A percentile compares a stretch with the other conserved stretches of the same genome.
Evolutionary conservation across 2,329 filamentous ascomycete species (phyloP).

Genomic region (Dactylellina sp.): DNA sequence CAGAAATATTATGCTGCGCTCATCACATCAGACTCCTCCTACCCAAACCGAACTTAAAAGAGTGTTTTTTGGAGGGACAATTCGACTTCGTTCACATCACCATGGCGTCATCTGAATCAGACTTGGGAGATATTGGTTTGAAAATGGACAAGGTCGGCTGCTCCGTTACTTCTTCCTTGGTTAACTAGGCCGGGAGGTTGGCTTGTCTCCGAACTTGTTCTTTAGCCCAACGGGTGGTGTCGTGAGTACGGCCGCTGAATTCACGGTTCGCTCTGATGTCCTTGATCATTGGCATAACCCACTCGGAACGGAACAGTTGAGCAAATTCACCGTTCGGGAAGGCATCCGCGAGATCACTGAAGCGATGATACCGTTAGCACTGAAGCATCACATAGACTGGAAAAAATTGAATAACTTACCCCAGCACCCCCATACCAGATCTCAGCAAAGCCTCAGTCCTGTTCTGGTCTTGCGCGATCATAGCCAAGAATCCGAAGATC

Average conservation of each 20-base stretch:
- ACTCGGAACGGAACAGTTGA: slow-evolving; percentile 87
- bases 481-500: slow-evolving; percentile 87
- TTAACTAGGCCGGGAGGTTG: slow-evolving; percentile 47
- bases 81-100: slow-evolving; percentile 36
- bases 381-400: background rate
- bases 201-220: slow-evolving; percentile 96
- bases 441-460: slow-evolving; percentile 91
- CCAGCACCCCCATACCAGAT: slow-evolving; percentile 96
- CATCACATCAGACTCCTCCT: slow-evolving; percentile 5
- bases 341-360: slow-evolving; percentile 89
- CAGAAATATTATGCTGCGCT: slow-evolving; percentile 1
- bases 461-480: slow-evolving; percentile 83
- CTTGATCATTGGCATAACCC: slow-evolving; percentile 89
- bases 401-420: slow-evolving; percentile 71
- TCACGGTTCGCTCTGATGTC: slow-evolving; percentile 91
- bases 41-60: slow-evolving; percentile 34
- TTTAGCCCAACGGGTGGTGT: slow-evolving; percentile 95
- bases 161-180: slow-evolving; percentile 13
- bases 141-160: slow-evolving; percentile 13
- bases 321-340: slow-evolving; percentile 91
- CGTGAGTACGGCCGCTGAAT: slow-evolving; percentile 82
- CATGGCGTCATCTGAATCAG: slow-evolving; percentile 20
- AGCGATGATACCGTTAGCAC: slow-evolving; percentile 61
- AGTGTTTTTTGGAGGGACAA: slow-evolving; percentile 11
- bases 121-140: background rate